Evolutionary conservation across 148 eudicot species (phyloP).

Genomic region (Amaranthus palmeri): DNA sequence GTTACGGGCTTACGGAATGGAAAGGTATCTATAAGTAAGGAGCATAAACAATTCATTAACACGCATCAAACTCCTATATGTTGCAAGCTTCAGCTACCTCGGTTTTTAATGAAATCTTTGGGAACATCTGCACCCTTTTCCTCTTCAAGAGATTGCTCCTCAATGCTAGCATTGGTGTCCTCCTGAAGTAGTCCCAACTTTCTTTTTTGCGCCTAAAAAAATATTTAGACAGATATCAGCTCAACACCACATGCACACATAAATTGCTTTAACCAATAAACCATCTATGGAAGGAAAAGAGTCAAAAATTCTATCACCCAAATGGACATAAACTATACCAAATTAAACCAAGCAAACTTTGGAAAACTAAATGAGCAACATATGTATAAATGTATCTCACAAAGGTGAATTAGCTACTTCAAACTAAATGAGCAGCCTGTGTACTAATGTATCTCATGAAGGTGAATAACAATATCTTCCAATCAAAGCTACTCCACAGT

Average conservation of each 20-base stretch:
- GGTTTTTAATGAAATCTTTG: slow-evolving; percentile 29
- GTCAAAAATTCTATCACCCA: too few relatives aligned
- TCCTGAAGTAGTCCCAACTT: slow-evolving; percentile 69
- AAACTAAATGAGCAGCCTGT: too few relatives aligned
- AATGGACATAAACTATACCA: too few relatives aligned
- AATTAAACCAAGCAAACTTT: too few relatives aligned
- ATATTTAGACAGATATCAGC: neutral
- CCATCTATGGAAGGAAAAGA: too few relatives aligned
- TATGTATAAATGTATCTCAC: too few relatives aligned
- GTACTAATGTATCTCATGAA: too few relatives aligned
- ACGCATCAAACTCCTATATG: neutral
- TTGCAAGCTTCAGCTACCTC: slow-evolving; percentile 36
- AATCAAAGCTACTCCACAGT: too few relatives aligned
- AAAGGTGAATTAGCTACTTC: too few relatives aligned
- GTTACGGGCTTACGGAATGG: slow-evolving; percentile 3
- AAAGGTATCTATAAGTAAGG: neutral
- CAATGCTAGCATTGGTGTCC: slow-evolving; percentile 36
- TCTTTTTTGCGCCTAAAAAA: slow-evolving; percentile 65
- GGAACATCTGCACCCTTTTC: slow-evolving; percentile 28
- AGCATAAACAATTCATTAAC: neutral
- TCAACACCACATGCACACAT: neutral
- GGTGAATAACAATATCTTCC: too few relatives aligned
- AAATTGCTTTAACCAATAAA: too few relatives aligned
- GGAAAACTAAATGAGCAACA: too few relatives aligned
- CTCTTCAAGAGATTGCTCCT: slow-evolving; percentile 32